phyloP scores from a whole-genome alignment of 441 rosid species.

The Mallotus japonicus region DNA sequence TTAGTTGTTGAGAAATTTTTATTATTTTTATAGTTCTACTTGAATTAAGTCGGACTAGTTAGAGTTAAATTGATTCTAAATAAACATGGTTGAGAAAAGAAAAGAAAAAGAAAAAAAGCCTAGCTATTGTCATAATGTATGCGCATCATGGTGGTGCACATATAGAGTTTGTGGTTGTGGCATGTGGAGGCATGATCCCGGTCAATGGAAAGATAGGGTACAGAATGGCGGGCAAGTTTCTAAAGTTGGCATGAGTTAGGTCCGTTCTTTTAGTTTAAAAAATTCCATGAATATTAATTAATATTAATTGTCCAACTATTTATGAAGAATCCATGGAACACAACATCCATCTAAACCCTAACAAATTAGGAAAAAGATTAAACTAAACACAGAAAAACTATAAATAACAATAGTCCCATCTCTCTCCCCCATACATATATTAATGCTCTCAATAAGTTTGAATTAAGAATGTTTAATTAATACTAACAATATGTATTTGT shows the following conservation, averaged over 20 bases:
- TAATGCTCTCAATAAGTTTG: conserved; percentile 35
- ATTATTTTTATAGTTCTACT: too few relatives aligned
- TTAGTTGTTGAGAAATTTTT: too few relatives aligned
- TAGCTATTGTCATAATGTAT: neutral
- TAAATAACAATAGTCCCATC: conserved; percentile 35
- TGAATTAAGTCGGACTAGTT: too few relatives aligned
- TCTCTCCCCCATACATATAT: conserved; percentile 23
- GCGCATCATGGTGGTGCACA: neutral
- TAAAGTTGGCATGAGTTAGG: conserved; percentile 25
- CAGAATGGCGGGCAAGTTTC: conserved; percentile 18
- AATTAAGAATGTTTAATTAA: conserved; percentile 21
- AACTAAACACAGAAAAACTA: conserved; percentile 17
- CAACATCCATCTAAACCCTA: too few relatives aligned
- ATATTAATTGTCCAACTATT: too few relatives aligned
- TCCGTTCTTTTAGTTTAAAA: neutral
- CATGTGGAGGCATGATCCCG: conserved; percentile 1
- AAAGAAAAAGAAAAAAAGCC: neutral
- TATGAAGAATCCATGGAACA: too few relatives aligned
- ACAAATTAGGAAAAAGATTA: too few relatives aligned
- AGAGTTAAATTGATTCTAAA: too few relatives aligned
- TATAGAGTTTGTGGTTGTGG: neutral
- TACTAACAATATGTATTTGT: conserved; percentile 32
- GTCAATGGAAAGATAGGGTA: neutral
- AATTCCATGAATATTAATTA: too few relatives aligned
- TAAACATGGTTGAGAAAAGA: too few relatives aligned